Conservation (phyloP, 2,329 filamentous ascomycete genomes). For the Neobulgaria alba region DNA sequence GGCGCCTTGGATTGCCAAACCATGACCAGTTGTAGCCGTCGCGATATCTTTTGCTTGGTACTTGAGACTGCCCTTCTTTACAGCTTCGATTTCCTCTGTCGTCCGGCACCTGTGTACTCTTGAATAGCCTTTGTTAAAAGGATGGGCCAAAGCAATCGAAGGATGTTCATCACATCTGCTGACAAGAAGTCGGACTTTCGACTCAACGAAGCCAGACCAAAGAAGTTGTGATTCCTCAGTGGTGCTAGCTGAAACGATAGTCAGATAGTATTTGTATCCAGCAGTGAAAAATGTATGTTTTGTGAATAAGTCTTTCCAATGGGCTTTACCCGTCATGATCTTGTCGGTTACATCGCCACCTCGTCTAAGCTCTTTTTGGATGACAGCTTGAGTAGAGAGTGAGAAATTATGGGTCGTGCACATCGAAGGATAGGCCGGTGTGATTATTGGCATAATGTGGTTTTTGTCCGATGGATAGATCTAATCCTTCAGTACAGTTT, state of each 20-base stretch:
- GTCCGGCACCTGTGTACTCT: conserved; percentile 63
- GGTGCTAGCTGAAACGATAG: conserved; percentile 73
- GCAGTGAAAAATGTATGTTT: conserved; percentile 90
- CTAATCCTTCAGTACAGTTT: conserved; percentile 32
- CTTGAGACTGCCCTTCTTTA: conserved; percentile 52
- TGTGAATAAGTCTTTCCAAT: conserved; percentile 81
- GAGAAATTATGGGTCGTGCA: conserved; percentile 94
- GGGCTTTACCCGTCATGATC: conserved; percentile 67
- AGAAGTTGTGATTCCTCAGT: conserved; percentile 76
- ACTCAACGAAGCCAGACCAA: conserved; percentile 90
- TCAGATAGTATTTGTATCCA: conserved; percentile 93
- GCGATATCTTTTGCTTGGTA: conserved; percentile 40
- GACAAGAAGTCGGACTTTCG: conserved; percentile 81
- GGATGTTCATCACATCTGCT: conserved; percentile 72
- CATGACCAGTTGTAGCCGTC: conserved; percentile 30
- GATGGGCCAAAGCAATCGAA: conserved; percentile 75
- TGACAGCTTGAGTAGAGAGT: conserved; percentile 73
- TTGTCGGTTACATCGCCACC: conserved; percentile 69
- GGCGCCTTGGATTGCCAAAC: conserved; percentile 32
- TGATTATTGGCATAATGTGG: conserved; percentile 97
- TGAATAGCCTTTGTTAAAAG: conserved; percentile 89
- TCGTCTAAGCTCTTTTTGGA: conserved; percentile 72
- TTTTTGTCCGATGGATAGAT: conserved; percentile 72
- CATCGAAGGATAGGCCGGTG: conserved; percentile 95
- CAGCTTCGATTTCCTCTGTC: conserved; percentile 52